Conservation (phyloP, 306 rosid genomes). For the Medicago ruthenica region DNA sequence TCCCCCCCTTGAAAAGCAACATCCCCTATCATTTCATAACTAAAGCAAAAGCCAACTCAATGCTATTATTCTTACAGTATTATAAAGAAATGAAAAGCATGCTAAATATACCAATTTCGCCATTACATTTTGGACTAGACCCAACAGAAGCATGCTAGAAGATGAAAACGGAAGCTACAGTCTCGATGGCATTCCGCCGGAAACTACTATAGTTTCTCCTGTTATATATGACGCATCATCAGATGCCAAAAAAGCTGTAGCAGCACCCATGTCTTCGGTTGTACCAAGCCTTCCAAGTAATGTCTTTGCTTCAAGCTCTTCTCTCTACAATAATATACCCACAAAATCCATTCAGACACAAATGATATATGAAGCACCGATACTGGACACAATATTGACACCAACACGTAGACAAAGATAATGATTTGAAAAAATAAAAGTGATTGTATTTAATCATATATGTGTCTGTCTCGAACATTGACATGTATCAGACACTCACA, state of each 20-base stretch:
- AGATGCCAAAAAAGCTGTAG: constrained; percentile 85
- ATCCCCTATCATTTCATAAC: background rate
- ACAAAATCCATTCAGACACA: constrained; percentile 16
- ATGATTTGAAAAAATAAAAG: background rate
- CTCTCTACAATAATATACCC: constrained; percentile 57
- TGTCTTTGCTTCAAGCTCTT: constrained; percentile 62
- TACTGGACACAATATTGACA: background rate
- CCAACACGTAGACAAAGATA: background rate
- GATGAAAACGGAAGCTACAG: constrained; percentile 54
- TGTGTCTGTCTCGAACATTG: too few species aligned
- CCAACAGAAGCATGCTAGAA: constrained; percentile 1
- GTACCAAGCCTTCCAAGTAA: constrained; percentile 87
- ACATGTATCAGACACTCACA: background rate
- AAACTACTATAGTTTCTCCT: constrained; percentile 93
- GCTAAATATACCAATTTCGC: constrained; percentile 11
- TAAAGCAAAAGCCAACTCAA: background rate
- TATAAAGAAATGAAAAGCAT: background rate
- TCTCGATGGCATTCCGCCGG: constrained; percentile 91
- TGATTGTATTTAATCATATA: background rate
- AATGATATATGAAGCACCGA: background rate
- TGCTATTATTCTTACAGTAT: constrained; percentile 7
- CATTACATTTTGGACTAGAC: background rate
- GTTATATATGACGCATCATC: constrained; percentile 94
- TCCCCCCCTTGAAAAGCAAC: background rate
- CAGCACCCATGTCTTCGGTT: constrained; percentile 90